Conservation (phyloP, 345 rosid genomes). For the Anacardium occidentale region DNA sequence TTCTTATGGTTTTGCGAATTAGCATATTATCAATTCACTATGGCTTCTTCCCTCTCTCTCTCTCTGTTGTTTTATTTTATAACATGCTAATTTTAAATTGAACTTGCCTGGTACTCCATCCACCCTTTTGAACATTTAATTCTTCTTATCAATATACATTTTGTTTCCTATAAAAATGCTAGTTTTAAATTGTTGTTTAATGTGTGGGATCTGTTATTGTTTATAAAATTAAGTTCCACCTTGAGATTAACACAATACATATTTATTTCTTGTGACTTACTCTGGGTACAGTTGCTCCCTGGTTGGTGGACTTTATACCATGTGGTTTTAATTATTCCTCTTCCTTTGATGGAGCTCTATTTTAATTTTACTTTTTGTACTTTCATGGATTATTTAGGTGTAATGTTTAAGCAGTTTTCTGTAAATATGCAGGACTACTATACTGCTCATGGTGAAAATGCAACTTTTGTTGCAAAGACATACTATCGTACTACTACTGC, state of each 20-base stretch:
- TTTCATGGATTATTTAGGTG: not conserved
- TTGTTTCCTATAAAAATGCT: no score
- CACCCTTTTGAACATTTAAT: no score
- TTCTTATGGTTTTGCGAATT: not conserved
- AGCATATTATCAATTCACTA: not conserved
- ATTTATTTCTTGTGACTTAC: not conserved
- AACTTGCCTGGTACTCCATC: no score
- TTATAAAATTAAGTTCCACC: not conserved
- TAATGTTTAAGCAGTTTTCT: conserved; percentile 4
- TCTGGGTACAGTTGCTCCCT: not conserved
- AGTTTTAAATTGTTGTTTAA: not conserved
- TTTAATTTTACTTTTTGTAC: not conserved
- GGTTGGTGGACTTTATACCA: not conserved
- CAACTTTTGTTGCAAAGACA: conserved; percentile 84
- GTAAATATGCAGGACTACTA: conserved; percentile 70
- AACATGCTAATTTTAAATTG: not conserved
- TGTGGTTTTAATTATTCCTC: not conserved
- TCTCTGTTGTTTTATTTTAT: not conserved
- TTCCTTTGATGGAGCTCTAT: not conserved
- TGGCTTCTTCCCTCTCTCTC: not conserved
- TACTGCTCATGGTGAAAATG: conserved; percentile 89
- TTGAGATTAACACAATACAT: not conserved
- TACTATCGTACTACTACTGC: conserved; percentile 89
- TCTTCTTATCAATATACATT: no score
- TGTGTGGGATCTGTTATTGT: not conserved